These are phyloP conservation scores for Scleromitrula shiraiana DNA, from an alignment of 2,329 filamentous ascomycete genomes.

Conservation along the genomic window DNA sequence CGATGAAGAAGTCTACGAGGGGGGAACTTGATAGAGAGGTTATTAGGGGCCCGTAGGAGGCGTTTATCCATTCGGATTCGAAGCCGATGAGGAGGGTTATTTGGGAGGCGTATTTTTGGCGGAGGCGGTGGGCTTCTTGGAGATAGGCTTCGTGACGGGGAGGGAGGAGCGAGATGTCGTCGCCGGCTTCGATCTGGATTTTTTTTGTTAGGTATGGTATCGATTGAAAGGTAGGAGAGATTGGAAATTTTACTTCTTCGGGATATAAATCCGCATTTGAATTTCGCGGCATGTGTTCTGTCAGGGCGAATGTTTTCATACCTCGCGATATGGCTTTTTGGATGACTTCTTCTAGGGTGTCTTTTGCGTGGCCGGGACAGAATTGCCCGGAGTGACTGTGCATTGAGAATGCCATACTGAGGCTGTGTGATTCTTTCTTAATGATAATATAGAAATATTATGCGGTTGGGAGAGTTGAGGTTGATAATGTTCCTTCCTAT, in stretches of 20 bases:
- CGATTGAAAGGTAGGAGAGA: not conserved
- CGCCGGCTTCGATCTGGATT: conserved; percentile 38
- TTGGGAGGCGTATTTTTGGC: conserved; percentile 56
- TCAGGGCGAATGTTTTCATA: conserved; percentile 78
- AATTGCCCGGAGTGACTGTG: conserved; percentile 98
- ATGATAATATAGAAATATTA: no score
- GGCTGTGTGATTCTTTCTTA: not conserved
- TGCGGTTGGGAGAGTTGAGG: no score
- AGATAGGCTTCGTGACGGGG: conserved; percentile 65
- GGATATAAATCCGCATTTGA: conserved; percentile 75
- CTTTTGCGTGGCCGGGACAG: conserved; percentile 80
- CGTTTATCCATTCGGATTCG: conserved; percentile 86
- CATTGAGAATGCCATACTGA: conserved; percentile 88
- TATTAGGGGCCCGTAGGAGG: conserved; percentile 51
- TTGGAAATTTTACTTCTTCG: conserved; percentile 61
- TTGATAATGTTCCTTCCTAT: not conserved
- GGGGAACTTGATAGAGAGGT: conserved; percentile 49
- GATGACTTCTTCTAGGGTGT: conserved; percentile 77
- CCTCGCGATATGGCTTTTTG: conserved; percentile 68
- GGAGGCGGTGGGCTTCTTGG: conserved; percentile 65
- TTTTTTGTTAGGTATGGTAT: conserved; percentile 14
- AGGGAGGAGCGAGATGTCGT: conserved; percentile 39
- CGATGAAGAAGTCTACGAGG: conserved; percentile 80
- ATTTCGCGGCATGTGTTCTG: conserved; percentile 89
- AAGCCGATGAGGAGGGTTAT: conserved; percentile 84